phyloP scores from a whole-genome alignment of 805 yeast species.

The Cyberlindnera meyerae region DNA sequence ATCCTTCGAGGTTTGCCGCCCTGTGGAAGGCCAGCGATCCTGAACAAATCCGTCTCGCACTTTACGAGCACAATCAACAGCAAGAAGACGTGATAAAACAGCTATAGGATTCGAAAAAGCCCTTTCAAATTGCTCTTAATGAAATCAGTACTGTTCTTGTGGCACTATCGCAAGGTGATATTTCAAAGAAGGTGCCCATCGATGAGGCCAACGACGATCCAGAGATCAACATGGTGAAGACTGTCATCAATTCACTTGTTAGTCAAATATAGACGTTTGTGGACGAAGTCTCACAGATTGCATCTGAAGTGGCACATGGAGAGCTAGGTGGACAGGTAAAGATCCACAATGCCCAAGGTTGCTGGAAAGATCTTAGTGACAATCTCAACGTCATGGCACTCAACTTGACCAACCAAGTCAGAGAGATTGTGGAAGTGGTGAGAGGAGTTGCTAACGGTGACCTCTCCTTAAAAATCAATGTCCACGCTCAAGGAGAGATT shows the following conservation, averaged over 20 bases:
- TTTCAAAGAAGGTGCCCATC: constrained; percentile 58
- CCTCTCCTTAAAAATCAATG: constrained; percentile 75
- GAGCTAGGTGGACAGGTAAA: constrained; percentile 85
- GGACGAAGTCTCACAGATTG: constrained; percentile 74
- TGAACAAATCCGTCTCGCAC: constrained; percentile 6
- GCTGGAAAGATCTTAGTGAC: constrained; percentile 83
- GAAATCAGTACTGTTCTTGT: constrained; percentile 84
- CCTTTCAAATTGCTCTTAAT: constrained; percentile 11
- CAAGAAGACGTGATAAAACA: constrained; percentile 4
- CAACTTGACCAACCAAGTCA: constrained; percentile 79
- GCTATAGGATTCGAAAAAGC: constrained; percentile 6
- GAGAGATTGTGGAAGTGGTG: constrained; percentile 88
- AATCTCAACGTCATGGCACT: constrained; percentile 89
- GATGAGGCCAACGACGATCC: constrained; percentile 63
- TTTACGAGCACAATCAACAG: constrained; percentile 1
- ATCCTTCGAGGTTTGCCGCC: constrained; percentile 6
- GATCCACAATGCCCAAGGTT: constrained; percentile 74
- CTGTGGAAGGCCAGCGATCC: constrained; percentile 4
- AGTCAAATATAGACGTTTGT: constrained; percentile 65
- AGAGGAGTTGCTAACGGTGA: constrained; percentile 88
- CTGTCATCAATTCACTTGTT: constrained; percentile 80
- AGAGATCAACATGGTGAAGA: constrained; percentile 72
- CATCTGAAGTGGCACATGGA: constrained; percentile 87
- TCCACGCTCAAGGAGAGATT: constrained; percentile 89
- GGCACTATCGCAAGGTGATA: constrained; percentile 81